phyloP scores from a whole-genome alignment of 2,329 filamentous ascomycete genomes.

The Hypoxylon sp. region DNA sequence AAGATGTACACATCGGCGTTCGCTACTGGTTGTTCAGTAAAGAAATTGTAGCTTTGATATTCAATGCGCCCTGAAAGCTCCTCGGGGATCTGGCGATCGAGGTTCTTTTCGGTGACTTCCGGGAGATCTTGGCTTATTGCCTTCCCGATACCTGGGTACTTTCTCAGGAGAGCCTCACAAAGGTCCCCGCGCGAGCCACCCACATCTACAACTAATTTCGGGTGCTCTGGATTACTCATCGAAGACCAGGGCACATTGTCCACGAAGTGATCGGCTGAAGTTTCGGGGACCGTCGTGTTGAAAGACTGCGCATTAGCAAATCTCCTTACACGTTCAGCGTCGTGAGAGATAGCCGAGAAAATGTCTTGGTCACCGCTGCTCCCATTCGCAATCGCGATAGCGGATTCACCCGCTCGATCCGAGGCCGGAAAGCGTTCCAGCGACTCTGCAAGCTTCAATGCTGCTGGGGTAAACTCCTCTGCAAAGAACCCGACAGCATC shows the following conservation, averaged over 20 bases:
- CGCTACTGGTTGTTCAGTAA: not conserved
- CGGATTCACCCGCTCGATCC: not conserved
- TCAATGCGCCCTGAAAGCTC: not conserved
- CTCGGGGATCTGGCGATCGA: not conserved
- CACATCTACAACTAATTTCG: not conserved
- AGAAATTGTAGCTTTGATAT: slow-evolving; percentile 1
- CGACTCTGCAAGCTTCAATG: not conserved
- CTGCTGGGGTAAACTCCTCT: not conserved
- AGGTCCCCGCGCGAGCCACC: not conserved
- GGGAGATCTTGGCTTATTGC: not conserved
- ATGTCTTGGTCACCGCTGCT: not conserved
- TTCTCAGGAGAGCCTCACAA: not conserved
- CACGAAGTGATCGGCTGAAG: not conserved
- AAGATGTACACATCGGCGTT: slow-evolving; percentile 3
- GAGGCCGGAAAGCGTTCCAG: not conserved
- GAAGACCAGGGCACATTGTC: not conserved
- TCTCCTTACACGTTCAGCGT: not conserved
- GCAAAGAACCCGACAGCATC: not conserved
- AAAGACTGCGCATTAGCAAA: not conserved
- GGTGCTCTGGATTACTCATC: not conserved
- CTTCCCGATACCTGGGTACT: not conserved
- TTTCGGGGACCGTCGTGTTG: not conserved
- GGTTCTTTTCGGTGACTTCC: not conserved
- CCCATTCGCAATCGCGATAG: not conserved
- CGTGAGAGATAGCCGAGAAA: not conserved